phyloP scores from a whole-genome alignment of 108 stramenopile species.

The Conticribra weissflogii region DNA sequence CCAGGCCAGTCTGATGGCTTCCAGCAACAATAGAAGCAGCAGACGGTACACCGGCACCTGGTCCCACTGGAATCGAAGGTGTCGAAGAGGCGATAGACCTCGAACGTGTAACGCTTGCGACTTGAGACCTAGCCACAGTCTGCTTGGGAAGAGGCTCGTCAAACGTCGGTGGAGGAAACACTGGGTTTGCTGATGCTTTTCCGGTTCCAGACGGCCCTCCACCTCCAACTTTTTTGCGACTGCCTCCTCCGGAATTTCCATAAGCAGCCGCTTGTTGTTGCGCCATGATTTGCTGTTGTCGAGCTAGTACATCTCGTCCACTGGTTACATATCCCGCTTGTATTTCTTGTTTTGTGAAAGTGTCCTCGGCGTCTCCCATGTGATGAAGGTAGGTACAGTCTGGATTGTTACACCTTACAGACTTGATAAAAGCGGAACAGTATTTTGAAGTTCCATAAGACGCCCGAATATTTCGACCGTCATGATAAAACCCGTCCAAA shows the following conservation, averaged over 20 bases:
- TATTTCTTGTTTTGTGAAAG: conserved; percentile 92
- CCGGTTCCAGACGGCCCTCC: conserved; percentile 89
- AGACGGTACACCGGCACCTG: conserved; percentile 24
- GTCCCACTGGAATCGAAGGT: conserved; percentile 12
- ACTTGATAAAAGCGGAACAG: conserved; percentile 97
- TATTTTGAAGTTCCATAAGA: conserved; percentile 99
- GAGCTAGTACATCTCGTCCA: conserved; percentile 84
- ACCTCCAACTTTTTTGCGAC: conserved; percentile 71
- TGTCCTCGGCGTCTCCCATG: conserved; percentile 96
- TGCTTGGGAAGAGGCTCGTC: conserved; percentile 76
- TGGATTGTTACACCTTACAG: conserved; percentile 96
- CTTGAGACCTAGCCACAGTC: conserved; percentile 35
- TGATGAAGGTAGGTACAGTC: conserved; percentile 98
- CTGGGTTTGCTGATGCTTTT: conserved; percentile 62
- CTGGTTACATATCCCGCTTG: conserved; percentile 92
- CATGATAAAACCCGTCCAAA: conserved; percentile 89
- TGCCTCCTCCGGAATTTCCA: conserved; percentile 48
- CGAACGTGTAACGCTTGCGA: conserved; percentile 17
- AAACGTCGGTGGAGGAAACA: conserved; percentile 85
- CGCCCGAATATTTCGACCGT: conserved; percentile 91
- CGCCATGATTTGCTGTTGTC: conserved; percentile 85
- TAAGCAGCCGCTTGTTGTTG: conserved; percentile 63
- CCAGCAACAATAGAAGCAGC: conserved; percentile 88
- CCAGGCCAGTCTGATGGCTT: conserved; percentile 14
- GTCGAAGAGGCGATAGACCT: conserved; percentile 15